These are phyloP conservation scores for Nicotiana tabacum DNA, from an alignment of 257 asterid genomes.

Conservation along the genomic window DNA sequence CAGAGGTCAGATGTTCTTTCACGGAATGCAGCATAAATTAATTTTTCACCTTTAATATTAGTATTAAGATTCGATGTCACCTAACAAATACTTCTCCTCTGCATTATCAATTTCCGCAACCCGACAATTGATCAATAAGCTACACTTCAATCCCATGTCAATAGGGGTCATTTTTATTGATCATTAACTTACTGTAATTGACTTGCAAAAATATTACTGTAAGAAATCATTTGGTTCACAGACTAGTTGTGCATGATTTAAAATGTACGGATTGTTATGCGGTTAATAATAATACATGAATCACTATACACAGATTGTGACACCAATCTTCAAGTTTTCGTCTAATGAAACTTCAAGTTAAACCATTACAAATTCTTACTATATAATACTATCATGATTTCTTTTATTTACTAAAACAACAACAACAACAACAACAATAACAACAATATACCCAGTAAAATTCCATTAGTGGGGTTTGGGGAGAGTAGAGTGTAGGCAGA, in stretches of 20 bases:
- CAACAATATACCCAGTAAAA: too few species aligned
- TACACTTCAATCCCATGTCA: background rate
- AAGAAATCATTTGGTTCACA: background rate
- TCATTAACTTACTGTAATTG: background rate
- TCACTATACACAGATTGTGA: background rate
- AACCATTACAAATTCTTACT: background rate
- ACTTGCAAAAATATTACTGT: background rate
- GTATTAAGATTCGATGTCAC: background rate
- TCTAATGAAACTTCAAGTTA: background rate
- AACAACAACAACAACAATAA: too few species aligned
- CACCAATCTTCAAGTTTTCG: background rate
- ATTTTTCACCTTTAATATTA: background rate
- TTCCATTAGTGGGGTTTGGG: too few species aligned
- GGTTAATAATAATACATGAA: background rate
- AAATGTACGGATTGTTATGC: background rate
- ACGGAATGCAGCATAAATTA: background rate
- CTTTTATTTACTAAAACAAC: background rate
- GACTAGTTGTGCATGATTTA: background rate
- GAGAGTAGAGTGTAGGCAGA: too few species aligned
- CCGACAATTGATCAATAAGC: background rate
- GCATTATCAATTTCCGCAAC: background rate
- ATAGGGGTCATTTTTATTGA: background rate
- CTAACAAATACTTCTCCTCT: background rate
- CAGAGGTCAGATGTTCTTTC: background rate
- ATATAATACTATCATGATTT: background rate